These are phyloP conservation scores for Colletotrichum tofieldiae DNA, from an alignment of 2,329 filamentous ascomycete species.

Conservation along the genomic window DNA sequence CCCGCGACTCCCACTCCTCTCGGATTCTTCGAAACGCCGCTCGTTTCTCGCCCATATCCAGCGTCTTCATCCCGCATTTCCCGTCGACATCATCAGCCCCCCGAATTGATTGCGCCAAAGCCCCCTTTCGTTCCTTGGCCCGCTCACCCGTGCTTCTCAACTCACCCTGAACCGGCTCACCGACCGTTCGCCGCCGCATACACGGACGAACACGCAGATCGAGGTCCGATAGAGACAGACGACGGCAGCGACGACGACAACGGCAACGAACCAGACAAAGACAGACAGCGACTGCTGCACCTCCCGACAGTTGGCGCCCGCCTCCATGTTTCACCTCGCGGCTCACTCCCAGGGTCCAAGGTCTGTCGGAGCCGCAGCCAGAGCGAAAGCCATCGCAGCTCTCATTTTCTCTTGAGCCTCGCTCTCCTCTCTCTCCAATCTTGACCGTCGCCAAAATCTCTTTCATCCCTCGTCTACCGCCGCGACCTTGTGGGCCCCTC, in stretches of 20 bases:
- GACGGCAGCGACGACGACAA: not conserved
- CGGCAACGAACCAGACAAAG: slow-evolving; percentile 5
- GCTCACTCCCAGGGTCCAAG: slow-evolving; percentile 38
- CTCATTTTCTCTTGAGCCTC: slow-evolving; percentile 12
- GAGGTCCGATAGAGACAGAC: not conserved
- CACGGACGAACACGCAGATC: not conserved
- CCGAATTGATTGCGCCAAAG: not conserved
- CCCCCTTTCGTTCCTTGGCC: not conserved
- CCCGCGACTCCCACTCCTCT: slow-evolving; percentile 5
- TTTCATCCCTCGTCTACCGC: not conserved
- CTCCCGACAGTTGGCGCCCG: slow-evolving; percentile 30
- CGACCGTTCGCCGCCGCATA: not conserved
- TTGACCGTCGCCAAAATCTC: not conserved
- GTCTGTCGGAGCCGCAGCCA: slow-evolving; percentile 28
- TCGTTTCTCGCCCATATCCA: slow-evolving; percentile 18
- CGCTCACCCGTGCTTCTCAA: not conserved
- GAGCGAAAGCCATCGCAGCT: slow-evolving; percentile 2
- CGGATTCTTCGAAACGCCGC: slow-evolving; percentile 11
- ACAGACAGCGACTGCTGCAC: slow-evolving; percentile 13
- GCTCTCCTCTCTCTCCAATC: not conserved
- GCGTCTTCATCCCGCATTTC: slow-evolving; percentile 2
- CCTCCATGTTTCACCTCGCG: slow-evolving; percentile 41
- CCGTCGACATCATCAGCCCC: slow-evolving; percentile 8
- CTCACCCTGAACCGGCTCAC: slow-evolving; percentile 5
- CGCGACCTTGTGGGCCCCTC: slow-evolving; percentile 16